Conservation (phyloP, 2,329 filamentous ascomycete genomes). For the Botrytis deweyae region DNA sequence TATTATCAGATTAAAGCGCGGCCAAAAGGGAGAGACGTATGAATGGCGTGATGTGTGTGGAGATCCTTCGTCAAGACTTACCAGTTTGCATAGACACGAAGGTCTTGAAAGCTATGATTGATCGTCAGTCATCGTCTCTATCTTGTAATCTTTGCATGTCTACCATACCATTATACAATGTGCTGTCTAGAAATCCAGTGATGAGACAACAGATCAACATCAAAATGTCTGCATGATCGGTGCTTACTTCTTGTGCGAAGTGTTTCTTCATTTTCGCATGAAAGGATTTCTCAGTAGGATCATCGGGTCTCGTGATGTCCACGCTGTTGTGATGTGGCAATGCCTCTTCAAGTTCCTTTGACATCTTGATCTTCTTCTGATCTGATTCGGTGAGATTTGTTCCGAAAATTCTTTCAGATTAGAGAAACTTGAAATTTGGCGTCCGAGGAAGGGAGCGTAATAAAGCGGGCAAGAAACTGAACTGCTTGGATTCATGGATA, state of each 20-base stretch:
- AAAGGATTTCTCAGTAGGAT: neutral
- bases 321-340: conserved; percentile 9
- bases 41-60: neutral
- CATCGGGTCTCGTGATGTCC: neutral
- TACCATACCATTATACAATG: conserved; percentile 38
- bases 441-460: neutral
- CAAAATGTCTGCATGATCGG: conserved; percentile 17
- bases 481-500: conserved; percentile 9
- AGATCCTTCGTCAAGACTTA: conserved; percentile 38
- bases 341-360: neutral
- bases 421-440: neutral
- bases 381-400: neutral
- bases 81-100: conserved; percentile 58
- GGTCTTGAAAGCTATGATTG: conserved; percentile 19
- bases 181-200: conserved; percentile 74
- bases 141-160: neutral
- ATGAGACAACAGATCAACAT: conserved; percentile 71
- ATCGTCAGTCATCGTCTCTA: conserved; percentile 12
- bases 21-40: neutral
- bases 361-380: neutral
- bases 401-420: neutral
- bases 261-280: conserved; percentile 2
- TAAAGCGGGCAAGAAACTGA: neutral
- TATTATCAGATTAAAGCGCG: neutral
- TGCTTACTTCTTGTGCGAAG: conserved; percentile 17